Evolutionary conservation across 139 green algal genomes (phyloP).

Genomic region (Auxenochlorella protothecoides): DNA sequence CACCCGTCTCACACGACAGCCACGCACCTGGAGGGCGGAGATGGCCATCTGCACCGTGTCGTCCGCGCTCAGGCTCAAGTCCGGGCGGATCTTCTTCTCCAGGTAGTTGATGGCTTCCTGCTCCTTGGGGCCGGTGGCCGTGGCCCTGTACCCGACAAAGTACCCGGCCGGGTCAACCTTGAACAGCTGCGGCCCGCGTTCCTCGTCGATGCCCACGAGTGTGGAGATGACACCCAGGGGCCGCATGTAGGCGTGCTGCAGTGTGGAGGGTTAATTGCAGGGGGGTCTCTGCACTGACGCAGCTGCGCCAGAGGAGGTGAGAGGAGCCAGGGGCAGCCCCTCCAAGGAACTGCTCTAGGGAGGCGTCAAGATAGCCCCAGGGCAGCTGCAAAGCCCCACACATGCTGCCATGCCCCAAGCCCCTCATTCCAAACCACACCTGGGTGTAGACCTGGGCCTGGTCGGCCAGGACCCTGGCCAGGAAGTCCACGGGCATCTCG

Average conservation of each 20-base stretch:
- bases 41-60: constrained; percentile 76
- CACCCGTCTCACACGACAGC: background rate
- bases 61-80: constrained; percentile 38
- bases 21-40: constrained; percentile 47
- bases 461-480: constrained; percentile 87
- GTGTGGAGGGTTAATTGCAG: background rate
- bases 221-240: constrained; percentile 82
- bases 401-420: background rate
- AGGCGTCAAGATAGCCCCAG: no score
- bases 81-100: constrained; percentile 74
- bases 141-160: constrained; percentile 95
- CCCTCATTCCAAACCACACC: constrained; percentile 18
- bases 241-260: constrained; percentile 84
- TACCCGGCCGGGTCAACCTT: constrained; percentile 97
- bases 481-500: constrained; percentile 87
- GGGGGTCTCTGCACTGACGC: no score
- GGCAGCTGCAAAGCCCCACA: no score
- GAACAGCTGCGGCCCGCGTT: constrained; percentile 87
- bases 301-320: no score
- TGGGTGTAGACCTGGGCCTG: constrained; percentile 97
- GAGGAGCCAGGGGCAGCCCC: no score
- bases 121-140: constrained; percentile 85
- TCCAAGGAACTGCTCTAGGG: no score
- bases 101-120: constrained; percentile 90
- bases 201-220: constrained; percentile 88